Conservation (phyloP, 2,329 filamentous ascomycete genomes). For the Calonectria honghensis region DNA sequence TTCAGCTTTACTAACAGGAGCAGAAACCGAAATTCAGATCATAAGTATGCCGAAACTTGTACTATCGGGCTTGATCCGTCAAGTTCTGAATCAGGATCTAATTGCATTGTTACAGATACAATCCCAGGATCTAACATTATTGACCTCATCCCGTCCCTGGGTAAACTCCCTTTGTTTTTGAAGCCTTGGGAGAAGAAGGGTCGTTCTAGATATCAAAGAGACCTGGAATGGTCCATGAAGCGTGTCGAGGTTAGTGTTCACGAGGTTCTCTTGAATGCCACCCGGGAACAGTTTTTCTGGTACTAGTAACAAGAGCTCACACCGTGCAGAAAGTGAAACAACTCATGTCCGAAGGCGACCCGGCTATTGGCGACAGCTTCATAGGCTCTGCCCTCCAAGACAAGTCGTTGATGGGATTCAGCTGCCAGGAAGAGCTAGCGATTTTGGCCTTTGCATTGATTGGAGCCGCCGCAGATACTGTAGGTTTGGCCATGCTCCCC, state of each 20-base stretch:
- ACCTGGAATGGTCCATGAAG: neutral
- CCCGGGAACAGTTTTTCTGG: neutral
- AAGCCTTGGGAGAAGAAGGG: conserved; percentile 1
- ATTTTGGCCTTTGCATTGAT: neutral
- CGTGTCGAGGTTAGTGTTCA: neutral
- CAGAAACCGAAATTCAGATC: neutral
- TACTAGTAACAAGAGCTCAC: neutral
- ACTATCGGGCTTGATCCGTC: neutral
- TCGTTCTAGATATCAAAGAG: neutral
- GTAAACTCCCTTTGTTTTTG: neutral
- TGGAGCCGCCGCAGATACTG: neutral
- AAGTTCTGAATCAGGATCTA: neutral
- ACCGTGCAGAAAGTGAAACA: neutral
- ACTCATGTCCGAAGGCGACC: neutral
- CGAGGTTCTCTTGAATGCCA: neutral
- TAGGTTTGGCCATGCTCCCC: neutral
- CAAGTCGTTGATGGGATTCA: neutral
- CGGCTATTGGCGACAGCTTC: neutral
- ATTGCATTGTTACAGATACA: neutral
- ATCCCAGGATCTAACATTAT: neutral
- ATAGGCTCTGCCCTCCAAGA: neutral
- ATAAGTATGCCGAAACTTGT: neutral
- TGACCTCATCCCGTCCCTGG: neutral
- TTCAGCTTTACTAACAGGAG: neutral
- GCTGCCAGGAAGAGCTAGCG: neutral